These are phyloP conservation scores for Tausonia pullulans DNA, from an alignment of 1,284 basidiomycete genomes.

Conservation along the genomic window DNA sequence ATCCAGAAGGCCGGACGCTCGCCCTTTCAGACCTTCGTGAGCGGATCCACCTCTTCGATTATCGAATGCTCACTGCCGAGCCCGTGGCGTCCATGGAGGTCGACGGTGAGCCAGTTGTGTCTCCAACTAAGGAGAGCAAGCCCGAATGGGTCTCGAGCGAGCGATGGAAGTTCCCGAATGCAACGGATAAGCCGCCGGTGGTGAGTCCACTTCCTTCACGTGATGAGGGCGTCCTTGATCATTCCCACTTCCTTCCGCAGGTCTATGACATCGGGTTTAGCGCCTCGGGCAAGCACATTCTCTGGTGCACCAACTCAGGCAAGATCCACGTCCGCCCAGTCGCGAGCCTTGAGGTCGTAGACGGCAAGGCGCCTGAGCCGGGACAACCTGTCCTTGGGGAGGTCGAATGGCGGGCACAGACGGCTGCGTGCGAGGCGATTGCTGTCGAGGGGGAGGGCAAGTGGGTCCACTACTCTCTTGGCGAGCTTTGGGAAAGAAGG, in stretches of 20 bases:
- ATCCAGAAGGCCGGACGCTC: neutral
- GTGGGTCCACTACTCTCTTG: neutral
- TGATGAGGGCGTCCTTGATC: neutral
- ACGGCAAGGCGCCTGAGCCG: neutral
- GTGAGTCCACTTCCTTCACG: neutral
- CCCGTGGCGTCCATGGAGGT: neutral
- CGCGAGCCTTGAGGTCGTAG: neutral
- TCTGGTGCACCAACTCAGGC: neutral
- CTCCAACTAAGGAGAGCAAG: neutral
- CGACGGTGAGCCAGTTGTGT: neutral
- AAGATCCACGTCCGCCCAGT: slow-evolving; percentile 7
- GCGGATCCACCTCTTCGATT: neutral
- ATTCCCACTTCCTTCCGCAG: neutral
- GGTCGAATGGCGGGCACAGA: slow-evolving; percentile 2
- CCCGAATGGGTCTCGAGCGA: neutral
- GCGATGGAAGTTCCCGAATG: neutral
- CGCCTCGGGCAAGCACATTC: slow-evolving; percentile 7
- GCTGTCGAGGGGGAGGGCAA: neutral
- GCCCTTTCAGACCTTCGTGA: neutral
- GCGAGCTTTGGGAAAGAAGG: neutral
- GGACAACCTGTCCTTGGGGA: neutral
- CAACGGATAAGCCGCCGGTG: neutral
- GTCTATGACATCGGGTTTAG: slow-evolving; percentile 5
- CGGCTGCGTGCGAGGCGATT: neutral
- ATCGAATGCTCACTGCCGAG: neutral